Conservation (phyloP, 177 flowering plant species). For the Vitis hybrid region DNA sequence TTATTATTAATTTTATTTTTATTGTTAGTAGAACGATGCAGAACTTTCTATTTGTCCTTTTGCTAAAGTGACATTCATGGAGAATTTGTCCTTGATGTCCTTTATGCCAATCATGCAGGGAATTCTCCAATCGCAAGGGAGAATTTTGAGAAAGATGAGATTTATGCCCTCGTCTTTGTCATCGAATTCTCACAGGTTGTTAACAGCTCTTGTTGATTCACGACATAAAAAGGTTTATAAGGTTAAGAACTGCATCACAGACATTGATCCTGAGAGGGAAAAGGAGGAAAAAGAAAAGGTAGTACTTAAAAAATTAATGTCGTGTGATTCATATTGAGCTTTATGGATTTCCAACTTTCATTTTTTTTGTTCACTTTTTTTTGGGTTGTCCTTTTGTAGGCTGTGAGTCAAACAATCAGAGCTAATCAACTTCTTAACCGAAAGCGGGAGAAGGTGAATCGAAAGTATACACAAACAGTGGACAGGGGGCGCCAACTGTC, state of each 20-base stretch:
- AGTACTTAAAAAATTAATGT: constrained; percentile 9
- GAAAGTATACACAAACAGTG: constrained; percentile 68
- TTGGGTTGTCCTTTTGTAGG: constrained; percentile 39
- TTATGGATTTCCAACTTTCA: neutral
- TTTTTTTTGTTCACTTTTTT: too few relatives aligned
- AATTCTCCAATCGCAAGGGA: constrained; percentile 95
- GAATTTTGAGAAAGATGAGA: constrained; percentile 82
- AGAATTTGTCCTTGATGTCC: neutral
- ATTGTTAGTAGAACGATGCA: too few relatives aligned
- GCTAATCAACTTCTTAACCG: constrained; percentile 78
- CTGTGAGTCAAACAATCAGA: constrained; percentile 80
- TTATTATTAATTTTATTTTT: too few relatives aligned
- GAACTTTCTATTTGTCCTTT: too few relatives aligned
- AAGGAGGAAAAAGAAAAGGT: constrained; percentile 98
- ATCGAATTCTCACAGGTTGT: constrained; percentile 86
- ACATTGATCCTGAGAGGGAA: constrained; percentile 96
- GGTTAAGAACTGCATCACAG: constrained; percentile 90
- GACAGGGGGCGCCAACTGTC: constrained; percentile 91
- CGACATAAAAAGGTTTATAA: constrained; percentile 92
- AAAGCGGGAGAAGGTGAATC: constrained; percentile 78
- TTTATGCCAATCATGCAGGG: constrained; percentile 51
- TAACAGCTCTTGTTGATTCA: constrained; percentile 96
- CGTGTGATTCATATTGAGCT: neutral
- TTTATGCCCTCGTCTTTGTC: constrained; percentile 95
- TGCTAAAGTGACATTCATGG: neutral